Conservation (phyloP, 1,284 basidiomycete genomes). For the Fomitiporia mediterranea region DNA sequence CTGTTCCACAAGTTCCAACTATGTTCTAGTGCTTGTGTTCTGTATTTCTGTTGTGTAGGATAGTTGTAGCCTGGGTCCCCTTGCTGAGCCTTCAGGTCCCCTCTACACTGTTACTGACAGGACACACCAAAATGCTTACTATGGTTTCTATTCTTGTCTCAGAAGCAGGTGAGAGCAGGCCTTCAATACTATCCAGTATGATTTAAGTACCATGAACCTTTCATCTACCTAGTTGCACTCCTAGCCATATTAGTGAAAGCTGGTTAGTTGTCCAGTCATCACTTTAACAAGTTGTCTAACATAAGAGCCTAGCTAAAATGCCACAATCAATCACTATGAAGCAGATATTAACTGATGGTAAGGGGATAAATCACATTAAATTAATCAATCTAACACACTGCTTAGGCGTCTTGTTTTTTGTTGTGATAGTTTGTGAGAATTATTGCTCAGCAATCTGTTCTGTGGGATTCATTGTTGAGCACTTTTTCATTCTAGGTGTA, state of each 20-base stretch:
- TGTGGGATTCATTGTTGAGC: not conserved
- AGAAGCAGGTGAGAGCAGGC: constrained; percentile 7
- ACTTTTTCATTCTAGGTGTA: not conserved
- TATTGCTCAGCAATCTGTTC: no score
- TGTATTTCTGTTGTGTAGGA: no score
- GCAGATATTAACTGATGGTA: constrained; percentile 5
- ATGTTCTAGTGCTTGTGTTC: no score
- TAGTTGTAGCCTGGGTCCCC: no score
- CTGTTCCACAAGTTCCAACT: no score
- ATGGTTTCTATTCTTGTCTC: not conserved
- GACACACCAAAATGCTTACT: not conserved
- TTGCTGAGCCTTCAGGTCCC: no score
- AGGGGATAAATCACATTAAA: no score
- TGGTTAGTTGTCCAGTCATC: not conserved
- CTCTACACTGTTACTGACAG: no score
- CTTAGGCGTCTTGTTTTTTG: constrained; percentile 3
- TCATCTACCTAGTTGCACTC: not conserved
- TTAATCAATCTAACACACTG: no score
- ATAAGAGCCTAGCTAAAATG: not conserved
- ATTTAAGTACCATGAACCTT: not conserved
- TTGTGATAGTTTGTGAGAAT: constrained; percentile 5
- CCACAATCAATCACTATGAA: not conserved
- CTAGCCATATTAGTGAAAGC: not conserved
- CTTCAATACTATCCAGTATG: not conserved
- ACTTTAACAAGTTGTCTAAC: not conserved